Conservation (phyloP, 768 basidiomycete genomes). For the Austroboletus festivus region DNA sequence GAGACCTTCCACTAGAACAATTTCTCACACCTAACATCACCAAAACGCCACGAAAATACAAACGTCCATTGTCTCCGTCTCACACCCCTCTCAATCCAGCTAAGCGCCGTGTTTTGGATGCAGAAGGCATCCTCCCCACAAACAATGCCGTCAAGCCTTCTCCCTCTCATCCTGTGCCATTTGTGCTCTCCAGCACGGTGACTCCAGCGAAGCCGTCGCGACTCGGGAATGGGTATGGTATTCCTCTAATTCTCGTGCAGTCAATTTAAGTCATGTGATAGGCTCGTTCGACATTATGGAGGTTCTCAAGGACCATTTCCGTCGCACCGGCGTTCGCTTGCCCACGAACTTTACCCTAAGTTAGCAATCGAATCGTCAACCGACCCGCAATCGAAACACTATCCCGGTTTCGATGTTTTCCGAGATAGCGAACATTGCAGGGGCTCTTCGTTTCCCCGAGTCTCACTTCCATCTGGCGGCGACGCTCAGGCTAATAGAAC, state of each 20-base stretch:
- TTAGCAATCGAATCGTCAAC: constrained; percentile 38
- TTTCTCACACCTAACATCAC: constrained; percentile 42
- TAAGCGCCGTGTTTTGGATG: constrained; percentile 63
- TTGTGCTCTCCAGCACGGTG: constrained; percentile 16
- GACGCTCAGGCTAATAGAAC: constrained; percentile 10
- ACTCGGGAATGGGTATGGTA: constrained; percentile 30
- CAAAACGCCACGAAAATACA: constrained; percentile 38
- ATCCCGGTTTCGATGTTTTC: constrained; percentile 63
- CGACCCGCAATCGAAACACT: constrained; percentile 58
- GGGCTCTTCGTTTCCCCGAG: constrained; percentile 1
- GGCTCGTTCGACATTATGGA: constrained; percentile 9
- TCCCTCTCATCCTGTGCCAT: constrained; percentile 29
- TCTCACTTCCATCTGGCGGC: constrained; percentile 1
- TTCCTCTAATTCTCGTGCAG: constrained; percentile 26
- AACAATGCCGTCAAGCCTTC: constrained; percentile 16
- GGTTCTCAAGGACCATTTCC: constrained; percentile 10
- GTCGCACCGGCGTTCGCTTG: constrained; percentile 12
- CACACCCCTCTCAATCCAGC: constrained; percentile 54
- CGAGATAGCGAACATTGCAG: constrained; percentile 37
- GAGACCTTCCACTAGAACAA: constrained; percentile 56
- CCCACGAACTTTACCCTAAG: constrained; percentile 22
- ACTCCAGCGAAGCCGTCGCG: constrained; percentile 36
- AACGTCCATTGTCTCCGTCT: constrained; percentile 63
- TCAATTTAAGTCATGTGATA: constrained; percentile 34
- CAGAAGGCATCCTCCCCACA: constrained; percentile 47